Percentiles rank a stretch among this genome's conserved stretches.
Evolutionary conservation across 1,284 basidiomycete species (phyloP).

Genomic region (Papiliotrema fonsecae): DNA sequence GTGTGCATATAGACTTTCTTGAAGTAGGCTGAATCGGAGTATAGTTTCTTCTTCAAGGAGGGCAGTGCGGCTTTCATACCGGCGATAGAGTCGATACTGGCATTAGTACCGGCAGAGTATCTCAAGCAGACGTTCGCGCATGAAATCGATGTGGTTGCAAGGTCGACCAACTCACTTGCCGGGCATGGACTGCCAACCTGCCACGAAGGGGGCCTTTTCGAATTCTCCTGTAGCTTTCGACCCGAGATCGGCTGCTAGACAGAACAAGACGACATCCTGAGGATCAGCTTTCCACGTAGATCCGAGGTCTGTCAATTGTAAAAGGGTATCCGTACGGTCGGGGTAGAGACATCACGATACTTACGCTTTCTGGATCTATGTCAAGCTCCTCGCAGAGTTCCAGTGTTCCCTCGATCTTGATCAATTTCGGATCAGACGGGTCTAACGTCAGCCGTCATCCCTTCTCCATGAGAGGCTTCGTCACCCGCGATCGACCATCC

Average conservation of each 20-base stretch:
- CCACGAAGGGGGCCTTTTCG: constrained; percentile 67
- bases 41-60: constrained; percentile 61
- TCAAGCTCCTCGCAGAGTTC: constrained; percentile 42
- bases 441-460: constrained; percentile 16
- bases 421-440: constrained; percentile 36
- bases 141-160: background rate
- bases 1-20: constrained; percentile 81
- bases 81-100: constrained; percentile 66
- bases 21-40: constrained; percentile 69
- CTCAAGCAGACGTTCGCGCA: background rate
- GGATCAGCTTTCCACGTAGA: too few species aligned
- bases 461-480: background rate
- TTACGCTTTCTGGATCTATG: constrained; percentile 43
- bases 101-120: background rate
- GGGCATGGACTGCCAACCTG: constrained; percentile 65
- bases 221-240: constrained; percentile 62
- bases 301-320: too few species aligned
- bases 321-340: too few species aligned
- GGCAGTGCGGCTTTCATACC: constrained; percentile 62
- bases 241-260: constrained; percentile 46
- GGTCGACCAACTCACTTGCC: constrained; percentile 22
- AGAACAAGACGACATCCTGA: constrained; percentile 46
- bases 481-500: too few species aligned
- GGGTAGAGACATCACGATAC: too few species aligned
- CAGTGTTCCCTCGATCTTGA: constrained; percentile 49